Percentiles rank a stretch among this genome's conserved stretches.
Evolutionary conservation across 192 early-diverging fungal genomes (phyloP).

Genomic region (Cladochytrium replicatum): DNA sequence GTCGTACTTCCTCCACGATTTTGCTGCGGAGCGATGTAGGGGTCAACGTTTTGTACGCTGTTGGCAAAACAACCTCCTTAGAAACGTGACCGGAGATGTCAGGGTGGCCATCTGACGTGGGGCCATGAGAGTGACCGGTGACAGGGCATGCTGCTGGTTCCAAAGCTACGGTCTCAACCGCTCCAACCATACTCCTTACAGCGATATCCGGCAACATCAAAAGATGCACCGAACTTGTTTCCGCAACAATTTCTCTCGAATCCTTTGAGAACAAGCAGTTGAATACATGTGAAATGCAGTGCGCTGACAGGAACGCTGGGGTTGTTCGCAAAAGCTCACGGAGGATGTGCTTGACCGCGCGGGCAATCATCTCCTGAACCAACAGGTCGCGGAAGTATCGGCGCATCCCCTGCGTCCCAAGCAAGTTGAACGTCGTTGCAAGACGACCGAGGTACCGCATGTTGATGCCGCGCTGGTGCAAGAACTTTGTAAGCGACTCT

Average conservation of each 20-base stretch:
- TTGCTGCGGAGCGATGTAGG: slow-evolving; percentile 43
- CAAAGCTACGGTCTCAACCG: slow-evolving; percentile 21
- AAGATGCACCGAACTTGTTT: slow-evolving; percentile 39
- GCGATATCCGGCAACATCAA: slow-evolving; percentile 14
- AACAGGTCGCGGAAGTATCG: slow-evolving; percentile 44
- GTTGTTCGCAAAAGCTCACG: slow-evolving; percentile 50
- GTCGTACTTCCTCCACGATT: slow-evolving; percentile 53
- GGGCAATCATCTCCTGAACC: slow-evolving; percentile 79
- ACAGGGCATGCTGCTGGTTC: slow-evolving; percentile 4
- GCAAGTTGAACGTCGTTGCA: slow-evolving; percentile 51
- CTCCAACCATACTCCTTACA: not conserved
- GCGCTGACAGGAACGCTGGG: slow-evolving; percentile 44
- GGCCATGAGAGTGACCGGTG: too few relatives aligned
- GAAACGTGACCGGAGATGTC: too few relatives aligned
- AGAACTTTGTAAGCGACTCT: slow-evolving; percentile 58
- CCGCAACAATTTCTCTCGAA: too few relatives aligned
- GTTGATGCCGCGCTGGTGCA: slow-evolving; percentile 94
- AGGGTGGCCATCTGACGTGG: too few relatives aligned
- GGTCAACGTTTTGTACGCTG: slow-evolving; percentile 50
- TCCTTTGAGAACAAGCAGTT: slow-evolving; percentile 66
- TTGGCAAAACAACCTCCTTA: too few relatives aligned
- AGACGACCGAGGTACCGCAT: slow-evolving; percentile 91
- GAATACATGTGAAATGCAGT: slow-evolving; percentile 68
- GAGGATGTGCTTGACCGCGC: slow-evolving; percentile 76
- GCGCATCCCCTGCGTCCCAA: slow-evolving; percentile 40